These are phyloP conservation scores for Apostasia ramifera DNA, from an alignment of 106 monocot species.

Conservation along the genomic window DNA sequence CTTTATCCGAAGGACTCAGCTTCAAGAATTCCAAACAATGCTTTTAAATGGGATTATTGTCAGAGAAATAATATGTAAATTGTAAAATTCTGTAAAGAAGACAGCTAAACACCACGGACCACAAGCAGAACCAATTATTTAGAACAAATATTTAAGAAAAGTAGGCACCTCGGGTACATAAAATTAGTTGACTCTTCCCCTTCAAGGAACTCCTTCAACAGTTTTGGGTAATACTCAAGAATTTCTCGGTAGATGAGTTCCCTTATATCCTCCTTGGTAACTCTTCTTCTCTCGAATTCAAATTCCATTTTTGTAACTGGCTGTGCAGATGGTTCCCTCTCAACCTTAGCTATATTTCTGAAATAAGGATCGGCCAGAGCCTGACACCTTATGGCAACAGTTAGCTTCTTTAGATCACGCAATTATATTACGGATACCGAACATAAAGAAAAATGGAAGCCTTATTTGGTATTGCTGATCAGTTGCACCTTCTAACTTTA, in stretches of 20 bases:
- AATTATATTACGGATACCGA: not conserved
- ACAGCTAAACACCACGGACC: too few relatives aligned
- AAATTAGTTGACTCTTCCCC: conserved; percentile 68
- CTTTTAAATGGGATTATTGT: too few relatives aligned
- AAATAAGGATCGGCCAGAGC: conserved; percentile 94
- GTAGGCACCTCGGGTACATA: conserved; percentile 79
- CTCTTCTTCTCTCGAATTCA: conserved; percentile 83
- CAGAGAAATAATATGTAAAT: too few relatives aligned
- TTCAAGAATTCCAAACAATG: not conserved
- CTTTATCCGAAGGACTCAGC: not conserved
- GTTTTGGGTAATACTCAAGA: conserved; percentile 85
- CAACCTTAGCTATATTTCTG: conserved; percentile 72
- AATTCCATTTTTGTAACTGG: conserved; percentile 87
- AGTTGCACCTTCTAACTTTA: conserved; percentile 21
- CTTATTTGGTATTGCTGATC: not conserved
- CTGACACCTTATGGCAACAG: conserved; percentile 41
- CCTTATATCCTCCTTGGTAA: conserved; percentile 85
- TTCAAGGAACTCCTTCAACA: conserved; percentile 71
- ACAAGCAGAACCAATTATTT: not conserved
- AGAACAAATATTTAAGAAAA: not conserved
- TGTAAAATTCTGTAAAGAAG: too few relatives aligned
- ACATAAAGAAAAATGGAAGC: not conserved
- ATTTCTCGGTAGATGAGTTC: conserved; percentile 89
- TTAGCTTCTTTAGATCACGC: conserved; percentile 22
- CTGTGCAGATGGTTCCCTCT: conserved; percentile 84